Conservation (phyloP, 1,284 basidiomycete genomes). For the Ustilago shanxiensis region DNA sequence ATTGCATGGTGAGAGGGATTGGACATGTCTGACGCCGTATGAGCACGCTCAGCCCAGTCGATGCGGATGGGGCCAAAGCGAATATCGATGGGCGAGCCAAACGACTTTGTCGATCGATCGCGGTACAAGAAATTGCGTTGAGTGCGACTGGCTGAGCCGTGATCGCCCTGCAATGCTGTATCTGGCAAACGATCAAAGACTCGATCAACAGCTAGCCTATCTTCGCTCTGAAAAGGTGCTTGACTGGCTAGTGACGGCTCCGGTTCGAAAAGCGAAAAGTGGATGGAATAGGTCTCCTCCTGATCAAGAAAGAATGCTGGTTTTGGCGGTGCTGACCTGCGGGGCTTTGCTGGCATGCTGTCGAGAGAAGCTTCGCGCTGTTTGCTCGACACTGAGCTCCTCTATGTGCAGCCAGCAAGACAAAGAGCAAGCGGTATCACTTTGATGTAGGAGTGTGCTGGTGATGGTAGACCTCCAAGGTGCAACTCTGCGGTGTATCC, state of each 20-base stretch:
- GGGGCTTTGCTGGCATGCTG: constrained; percentile 43
- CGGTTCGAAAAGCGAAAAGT: constrained; percentile 39
- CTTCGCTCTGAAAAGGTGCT: constrained; percentile 30
- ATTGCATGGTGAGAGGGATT: neutral
- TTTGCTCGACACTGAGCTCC: no score
- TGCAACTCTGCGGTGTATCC: neutral
- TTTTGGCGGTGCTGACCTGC: constrained; percentile 24
- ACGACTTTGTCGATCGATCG: constrained; percentile 31
- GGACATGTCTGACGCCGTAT: neutral
- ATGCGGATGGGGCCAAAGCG: constrained; percentile 58
- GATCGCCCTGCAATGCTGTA: constrained; percentile 30
- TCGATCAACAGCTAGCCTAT: constrained; percentile 9
- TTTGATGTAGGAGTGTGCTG: neutral
- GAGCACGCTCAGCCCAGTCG: constrained; percentile 52
- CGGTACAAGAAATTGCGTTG: constrained; percentile 30
- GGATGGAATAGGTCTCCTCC: constrained; percentile 48
- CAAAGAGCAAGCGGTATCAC: no score
- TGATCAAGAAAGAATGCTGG: constrained; percentile 35
- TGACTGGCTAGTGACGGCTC: constrained; percentile 9
- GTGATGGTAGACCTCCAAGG: neutral
- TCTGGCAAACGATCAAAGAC: constrained; percentile 35
- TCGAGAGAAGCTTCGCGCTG: neutral
- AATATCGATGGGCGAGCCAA: constrained; percentile 50
- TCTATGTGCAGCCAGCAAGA: neutral
- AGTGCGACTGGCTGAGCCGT: constrained; percentile 19